These are phyloP conservation scores for Phaeophleospora eucalypticola DNA, from an alignment of 2,329 filamentous ascomycete species.

Conservation along the genomic window DNA sequence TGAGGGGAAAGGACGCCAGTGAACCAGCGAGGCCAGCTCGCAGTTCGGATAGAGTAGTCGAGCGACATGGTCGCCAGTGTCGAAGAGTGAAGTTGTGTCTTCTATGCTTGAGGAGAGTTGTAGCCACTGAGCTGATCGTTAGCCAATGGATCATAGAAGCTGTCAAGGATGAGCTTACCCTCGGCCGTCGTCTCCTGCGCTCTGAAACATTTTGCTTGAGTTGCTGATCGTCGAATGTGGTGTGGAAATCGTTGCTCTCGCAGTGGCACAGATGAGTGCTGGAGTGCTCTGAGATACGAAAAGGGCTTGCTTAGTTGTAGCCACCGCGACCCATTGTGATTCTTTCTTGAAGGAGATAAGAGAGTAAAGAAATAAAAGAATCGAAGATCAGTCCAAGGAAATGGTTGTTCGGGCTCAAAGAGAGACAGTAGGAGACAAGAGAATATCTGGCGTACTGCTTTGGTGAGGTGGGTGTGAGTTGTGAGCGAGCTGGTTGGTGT, in stretches of 20 bases:
- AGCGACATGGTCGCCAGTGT: slow-evolving; percentile 11
- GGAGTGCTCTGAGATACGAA: slow-evolving; percentile 5
- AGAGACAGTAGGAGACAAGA: slow-evolving; percentile 13
- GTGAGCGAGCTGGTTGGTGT: not conserved
- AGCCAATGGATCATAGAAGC: too few species aligned
- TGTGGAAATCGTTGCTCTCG: slow-evolving; percentile 5
- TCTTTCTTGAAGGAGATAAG: slow-evolving; percentile 12
- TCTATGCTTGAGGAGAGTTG: slow-evolving; percentile 13
- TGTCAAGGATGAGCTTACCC: slow-evolving; percentile 27
- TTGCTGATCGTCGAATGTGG: slow-evolving; percentile 10
- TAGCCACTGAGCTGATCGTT: slow-evolving; percentile 18
- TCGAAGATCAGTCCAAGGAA: slow-evolving; percentile 1
- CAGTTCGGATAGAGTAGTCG: slow-evolving; percentile 4
- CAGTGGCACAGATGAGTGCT: not conserved
- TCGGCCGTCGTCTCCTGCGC: slow-evolving; percentile 27
- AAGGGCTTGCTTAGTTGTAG: slow-evolving; percentile 36
- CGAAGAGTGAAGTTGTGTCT: not conserved
- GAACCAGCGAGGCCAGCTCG: slow-evolving; percentile 16
- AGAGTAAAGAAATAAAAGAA: slow-evolving; percentile 14
- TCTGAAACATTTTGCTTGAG: slow-evolving; percentile 7
- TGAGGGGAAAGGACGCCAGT: slow-evolving; percentile 4
- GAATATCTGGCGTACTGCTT: slow-evolving; percentile 8
- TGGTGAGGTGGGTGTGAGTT: not conserved
- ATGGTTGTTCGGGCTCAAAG: slow-evolving; percentile 6
- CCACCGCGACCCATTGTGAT: slow-evolving; percentile 37